Conservation (phyloP, 805 yeast species). For the Saccharomyces jurei region DNA sequence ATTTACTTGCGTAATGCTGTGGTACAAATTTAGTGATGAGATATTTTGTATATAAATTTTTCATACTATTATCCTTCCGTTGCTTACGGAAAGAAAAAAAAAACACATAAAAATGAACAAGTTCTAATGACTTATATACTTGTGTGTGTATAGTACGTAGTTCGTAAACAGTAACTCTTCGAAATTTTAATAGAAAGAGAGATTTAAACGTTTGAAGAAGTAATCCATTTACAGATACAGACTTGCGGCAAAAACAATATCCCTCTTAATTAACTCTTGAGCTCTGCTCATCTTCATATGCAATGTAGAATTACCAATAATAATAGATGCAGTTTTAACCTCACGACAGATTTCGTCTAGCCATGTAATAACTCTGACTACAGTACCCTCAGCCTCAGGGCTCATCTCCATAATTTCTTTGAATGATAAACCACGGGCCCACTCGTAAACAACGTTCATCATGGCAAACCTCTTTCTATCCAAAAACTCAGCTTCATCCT, state of each 20-base stretch:
- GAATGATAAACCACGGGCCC: conserved; percentile 94
- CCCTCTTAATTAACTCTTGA: conserved; percentile 91
- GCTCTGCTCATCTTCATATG: conserved; percentile 86
- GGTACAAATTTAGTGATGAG: conserved; percentile 6
- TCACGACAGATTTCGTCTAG: conserved; percentile 92
- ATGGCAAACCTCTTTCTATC: conserved; percentile 82
- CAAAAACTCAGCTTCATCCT: conserved; percentile 78
- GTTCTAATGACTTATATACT: neutral
- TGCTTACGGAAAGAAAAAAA: neutral
- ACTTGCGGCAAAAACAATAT: conserved; percentile 94
- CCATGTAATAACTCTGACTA: conserved; percentile 90
- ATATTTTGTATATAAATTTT: neutral
- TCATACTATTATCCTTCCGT: neutral
- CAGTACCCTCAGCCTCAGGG: conserved; percentile 90
- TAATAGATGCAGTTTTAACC: conserved; percentile 86
- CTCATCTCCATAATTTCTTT: conserved; percentile 85
- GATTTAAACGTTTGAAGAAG: neutral
- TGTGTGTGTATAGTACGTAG: neutral
- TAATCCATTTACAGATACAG: conserved; percentile 49
- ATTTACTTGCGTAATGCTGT: neutral
- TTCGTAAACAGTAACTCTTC: neutral
- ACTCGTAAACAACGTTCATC: conserved; percentile 90
- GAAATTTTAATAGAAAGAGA: neutral
- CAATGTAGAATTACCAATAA: conserved; percentile 87
- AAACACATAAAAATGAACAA: neutral